These are phyloP conservation scores for Psilocybe cyanescens DNA, from an alignment of 768 basidiomycete genomes.

Conservation along the genomic window DNA sequence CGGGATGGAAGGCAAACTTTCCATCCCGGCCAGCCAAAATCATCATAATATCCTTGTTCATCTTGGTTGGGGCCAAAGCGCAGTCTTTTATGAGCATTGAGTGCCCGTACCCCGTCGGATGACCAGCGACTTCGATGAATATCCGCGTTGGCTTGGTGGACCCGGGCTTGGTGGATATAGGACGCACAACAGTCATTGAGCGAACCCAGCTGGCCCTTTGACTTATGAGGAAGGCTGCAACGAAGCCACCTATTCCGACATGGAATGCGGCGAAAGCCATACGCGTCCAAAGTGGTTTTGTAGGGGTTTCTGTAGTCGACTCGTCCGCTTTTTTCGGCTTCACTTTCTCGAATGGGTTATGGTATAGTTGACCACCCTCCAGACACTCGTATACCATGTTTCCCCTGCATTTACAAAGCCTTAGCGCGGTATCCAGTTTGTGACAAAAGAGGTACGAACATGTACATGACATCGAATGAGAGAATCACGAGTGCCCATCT, in stretches of 20 bases:
- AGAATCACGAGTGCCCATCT: constrained; percentile 9
- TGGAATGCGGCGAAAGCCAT: constrained; percentile 11
- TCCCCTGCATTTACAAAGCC: not conserved
- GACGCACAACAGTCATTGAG: constrained; percentile 11
- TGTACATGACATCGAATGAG: constrained; percentile 15
- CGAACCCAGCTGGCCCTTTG: constrained; percentile 16
- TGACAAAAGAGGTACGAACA: constrained; percentile 1
- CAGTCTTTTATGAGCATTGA: constrained; percentile 8
- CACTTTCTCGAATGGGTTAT: constrained; percentile 4
- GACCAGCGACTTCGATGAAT: constrained; percentile 11
- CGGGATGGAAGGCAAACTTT: constrained; percentile 12
- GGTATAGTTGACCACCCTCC: constrained; percentile 11
- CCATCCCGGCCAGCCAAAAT: constrained; percentile 4
- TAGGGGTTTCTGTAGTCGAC: not conserved
- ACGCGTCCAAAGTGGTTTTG: constrained; percentile 9
- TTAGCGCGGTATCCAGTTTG: not conserved
- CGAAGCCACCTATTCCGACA: constrained; percentile 8
- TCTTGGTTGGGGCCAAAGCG: constrained; percentile 1
- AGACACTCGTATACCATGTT: constrained; percentile 11
- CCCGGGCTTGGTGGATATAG: not conserved
- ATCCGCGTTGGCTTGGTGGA: not conserved
- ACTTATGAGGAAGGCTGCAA: constrained; percentile 13
- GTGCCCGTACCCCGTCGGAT: constrained; percentile 11
- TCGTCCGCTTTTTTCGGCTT: constrained; percentile 1
- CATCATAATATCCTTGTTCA: constrained; percentile 10